Base-by-base conservation (phyloP, 2,329 filamentous ascomycete species). In the Phialophora expanda region DNA sequence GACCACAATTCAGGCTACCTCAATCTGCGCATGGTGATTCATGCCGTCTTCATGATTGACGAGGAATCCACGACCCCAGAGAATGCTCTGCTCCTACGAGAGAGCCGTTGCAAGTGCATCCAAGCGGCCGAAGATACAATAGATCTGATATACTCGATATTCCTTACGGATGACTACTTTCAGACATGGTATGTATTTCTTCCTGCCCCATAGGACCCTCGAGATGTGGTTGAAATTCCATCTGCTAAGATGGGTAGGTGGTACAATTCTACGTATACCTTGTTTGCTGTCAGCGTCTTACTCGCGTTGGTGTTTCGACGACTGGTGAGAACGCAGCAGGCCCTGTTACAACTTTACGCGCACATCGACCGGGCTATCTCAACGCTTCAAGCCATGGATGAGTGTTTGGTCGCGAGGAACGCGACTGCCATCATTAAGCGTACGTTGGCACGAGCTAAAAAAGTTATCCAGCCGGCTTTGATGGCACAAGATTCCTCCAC, bases 181-280 rank as follows among this genome's bases (percentile, higher is more conserved):
- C 77, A 78, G 50, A 79, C 77, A 65, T 81, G 79, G 79, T 67
- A 64, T 14, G 58, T 51, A 11, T 8, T 32, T n/a, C 17, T 20
- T 34, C n/a, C n/a, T n/a, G n/a, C n/a, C n/a, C n/a, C n/a, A n/a
- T n/a, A n/a, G n/a, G n/a, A n/a, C n/a, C n/a, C 46, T 11, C 6
- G 14, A 14, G 7, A 17, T 28, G 20, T 57, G 17, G 17, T 24
- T 34, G 17, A 32, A 54, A 14, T 41, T n/a, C 4, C 41, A 32
- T 24, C 22, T 54, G 24, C 17, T 62, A 12, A 12, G 7, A 28
- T 53, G 22, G 30, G 4, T 20, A 67, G 65, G 65, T 80, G 77
- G 75, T 80, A 81, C 61, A 80, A 81, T 65, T 75, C 76, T 50
- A 80, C 78, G 0, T 81, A 80, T 54, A 74, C 79, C 3, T 76